Conservation (phyloP, 345 rosid genomes). For the Arabis hirsuta region DNA sequence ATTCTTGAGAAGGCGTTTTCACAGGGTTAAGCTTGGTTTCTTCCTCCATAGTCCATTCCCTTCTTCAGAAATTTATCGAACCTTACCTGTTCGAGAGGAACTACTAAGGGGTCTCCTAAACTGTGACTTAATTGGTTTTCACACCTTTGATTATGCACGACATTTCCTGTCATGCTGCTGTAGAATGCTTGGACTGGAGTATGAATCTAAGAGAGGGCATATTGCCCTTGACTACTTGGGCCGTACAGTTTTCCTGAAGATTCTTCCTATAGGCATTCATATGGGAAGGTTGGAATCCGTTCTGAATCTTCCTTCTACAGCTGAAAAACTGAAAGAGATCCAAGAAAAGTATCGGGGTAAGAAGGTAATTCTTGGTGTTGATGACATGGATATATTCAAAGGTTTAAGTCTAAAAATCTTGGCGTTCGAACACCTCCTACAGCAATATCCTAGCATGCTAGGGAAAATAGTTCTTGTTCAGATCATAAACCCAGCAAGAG, state of each 20-base stretch:
- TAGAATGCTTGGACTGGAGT: slow-evolving; percentile 56
- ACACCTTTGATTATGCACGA: slow-evolving; percentile 58
- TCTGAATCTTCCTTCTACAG: slow-evolving; percentile 50
- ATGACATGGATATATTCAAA: slow-evolving; percentile 63
- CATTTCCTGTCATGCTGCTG: slow-evolving; percentile 59
- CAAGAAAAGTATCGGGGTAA: slow-evolving; percentile 46
- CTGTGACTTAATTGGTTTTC: slow-evolving; percentile 58
- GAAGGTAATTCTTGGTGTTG: slow-evolving; percentile 49
- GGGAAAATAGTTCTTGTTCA: slow-evolving; percentile 53
- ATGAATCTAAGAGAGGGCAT: slow-evolving; percentile 57
- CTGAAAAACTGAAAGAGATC: slow-evolving; percentile 52
- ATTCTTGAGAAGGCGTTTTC: slow-evolving; percentile 50
- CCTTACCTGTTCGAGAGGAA: slow-evolving; percentile 55
- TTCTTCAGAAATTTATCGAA: slow-evolving; percentile 56
- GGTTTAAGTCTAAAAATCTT: slow-evolving; percentile 53
- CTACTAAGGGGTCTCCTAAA: slow-evolving; percentile 51
- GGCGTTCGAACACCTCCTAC: slow-evolving; percentile 53
- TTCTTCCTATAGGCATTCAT: slow-evolving; percentile 56
- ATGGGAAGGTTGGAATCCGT: slow-evolving; percentile 56
- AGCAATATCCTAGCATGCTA: slow-evolving; percentile 45
- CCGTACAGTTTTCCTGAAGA: slow-evolving; percentile 54
- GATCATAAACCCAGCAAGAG: slow-evolving; percentile 57
- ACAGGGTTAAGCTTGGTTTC: slow-evolving; percentile 57
- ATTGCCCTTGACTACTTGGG: slow-evolving; percentile 59
- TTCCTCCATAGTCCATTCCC: slow-evolving; percentile 61